These are phyloP conservation scores for Manihot esculenta DNA, from an alignment of 441 rosid genomes.

Conservation along the genomic window DNA sequence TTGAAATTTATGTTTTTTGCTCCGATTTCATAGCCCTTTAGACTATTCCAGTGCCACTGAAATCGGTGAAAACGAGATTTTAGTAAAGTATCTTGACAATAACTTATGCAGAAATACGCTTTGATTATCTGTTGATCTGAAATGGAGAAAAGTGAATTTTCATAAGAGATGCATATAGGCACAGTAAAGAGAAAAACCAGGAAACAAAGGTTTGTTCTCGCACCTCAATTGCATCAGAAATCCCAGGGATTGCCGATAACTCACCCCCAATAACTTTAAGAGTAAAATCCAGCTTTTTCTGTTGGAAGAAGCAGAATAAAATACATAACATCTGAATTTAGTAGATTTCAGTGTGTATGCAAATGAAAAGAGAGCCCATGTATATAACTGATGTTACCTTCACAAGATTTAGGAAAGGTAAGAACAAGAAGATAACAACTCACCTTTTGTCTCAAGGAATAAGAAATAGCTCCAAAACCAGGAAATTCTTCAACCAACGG, in stretches of 20 bases:
- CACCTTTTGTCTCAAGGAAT: constrained; percentile 87
- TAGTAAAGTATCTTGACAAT: no score
- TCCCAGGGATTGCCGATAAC: constrained; percentile 79
- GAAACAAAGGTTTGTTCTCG: background rate
- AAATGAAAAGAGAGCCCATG: background rate
- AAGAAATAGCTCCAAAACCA: constrained; percentile 94
- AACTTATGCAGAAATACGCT: no score
- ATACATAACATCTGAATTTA: background rate
- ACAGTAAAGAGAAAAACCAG: no score
- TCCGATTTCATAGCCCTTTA: no score
- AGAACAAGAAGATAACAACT: background rate
- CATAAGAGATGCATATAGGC: no score
- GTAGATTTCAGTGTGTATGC: background rate
- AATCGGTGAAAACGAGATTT: no score
- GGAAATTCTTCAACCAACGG: constrained; percentile 95
- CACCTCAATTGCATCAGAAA: constrained; percentile 62
- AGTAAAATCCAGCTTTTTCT: constrained; percentile 62
- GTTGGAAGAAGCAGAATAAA: constrained; percentile 6
- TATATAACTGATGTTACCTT: background rate
- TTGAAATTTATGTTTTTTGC: no score
- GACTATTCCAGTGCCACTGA: no score
- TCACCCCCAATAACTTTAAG: constrained; percentile 89
- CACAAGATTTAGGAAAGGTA: background rate
- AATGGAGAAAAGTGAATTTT: no score
- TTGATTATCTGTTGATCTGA: no score